A percentile compares a stretch with the other conserved stretches of the same genome.
Evolutionary conservation across 208 protist genomes (phyloP).

Genomic region (Acanthamoeba royreba): DNA sequence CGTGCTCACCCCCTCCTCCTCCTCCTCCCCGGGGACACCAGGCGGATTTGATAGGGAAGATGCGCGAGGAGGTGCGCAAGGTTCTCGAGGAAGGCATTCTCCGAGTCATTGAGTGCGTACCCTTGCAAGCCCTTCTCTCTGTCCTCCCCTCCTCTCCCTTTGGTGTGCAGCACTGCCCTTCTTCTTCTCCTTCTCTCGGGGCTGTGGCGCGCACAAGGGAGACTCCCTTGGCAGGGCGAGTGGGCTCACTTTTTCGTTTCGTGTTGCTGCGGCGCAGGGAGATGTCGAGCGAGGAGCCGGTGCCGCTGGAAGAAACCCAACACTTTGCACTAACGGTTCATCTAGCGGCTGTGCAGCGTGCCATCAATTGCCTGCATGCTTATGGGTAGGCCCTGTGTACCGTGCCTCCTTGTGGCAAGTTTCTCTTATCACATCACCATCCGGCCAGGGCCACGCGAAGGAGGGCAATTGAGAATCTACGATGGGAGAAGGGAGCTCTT

Average conservation of each 20-base stretch:
- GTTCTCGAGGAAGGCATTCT: neutral
- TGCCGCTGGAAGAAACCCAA: neutral
- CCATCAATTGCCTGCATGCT: neutral
- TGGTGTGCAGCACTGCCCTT: neutral
- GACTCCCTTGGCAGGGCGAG: neutral
- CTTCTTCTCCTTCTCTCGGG: neutral
- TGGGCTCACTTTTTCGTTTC: neutral
- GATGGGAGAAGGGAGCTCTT: neutral
- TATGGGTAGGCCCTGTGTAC: neutral
- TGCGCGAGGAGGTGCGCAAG: neutral
- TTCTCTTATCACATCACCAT: neutral
- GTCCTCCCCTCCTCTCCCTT: too few relatives aligned
- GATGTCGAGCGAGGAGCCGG: neutral
- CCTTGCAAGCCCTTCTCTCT: too few relatives aligned
- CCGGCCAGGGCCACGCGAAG: neutral
- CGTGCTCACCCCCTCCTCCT: too few relatives aligned
- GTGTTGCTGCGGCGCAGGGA: neutral
- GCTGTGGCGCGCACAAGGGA: neutral
- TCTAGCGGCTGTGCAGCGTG: neutral
- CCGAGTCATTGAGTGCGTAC: neutral
- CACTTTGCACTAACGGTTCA: neutral
- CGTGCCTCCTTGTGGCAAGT: neutral
- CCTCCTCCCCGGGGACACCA: too few relatives aligned
- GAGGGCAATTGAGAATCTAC: neutral
- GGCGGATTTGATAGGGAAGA: neutral